Evolutionary conservation across 805 yeast species (phyloP).

Genomic region (Kodamaea sagamina): DNA sequence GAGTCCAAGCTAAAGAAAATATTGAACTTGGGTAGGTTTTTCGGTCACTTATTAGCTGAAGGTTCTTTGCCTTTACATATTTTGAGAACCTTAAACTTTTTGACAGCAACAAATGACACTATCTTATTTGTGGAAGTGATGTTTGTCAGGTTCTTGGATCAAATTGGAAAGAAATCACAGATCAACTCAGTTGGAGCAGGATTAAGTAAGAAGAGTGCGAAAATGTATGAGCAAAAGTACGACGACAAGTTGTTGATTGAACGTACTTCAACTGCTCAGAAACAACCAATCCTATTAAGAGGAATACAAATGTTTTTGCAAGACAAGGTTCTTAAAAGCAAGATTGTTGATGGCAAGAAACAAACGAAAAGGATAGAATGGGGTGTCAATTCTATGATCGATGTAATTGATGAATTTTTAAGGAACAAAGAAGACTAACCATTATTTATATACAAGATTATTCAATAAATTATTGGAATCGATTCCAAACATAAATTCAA

Average conservation of each 20-base stretch:
- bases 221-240: conserved; percentile 38
- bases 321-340: conserved; percentile 46
- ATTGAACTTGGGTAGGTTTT: conserved; percentile 77
- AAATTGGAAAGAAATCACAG: conserved; percentile 64
- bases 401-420: conserved; percentile 50
- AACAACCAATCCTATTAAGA: conserved; percentile 56
- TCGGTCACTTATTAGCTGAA: conserved; percentile 73
- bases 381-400: conserved; percentile 61
- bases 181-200: conserved; percentile 48
- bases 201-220: conserved; percentile 26
- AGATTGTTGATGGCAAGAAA: conserved; percentile 52
- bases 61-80: conserved; percentile 73
- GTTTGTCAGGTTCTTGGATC: conserved; percentile 65
- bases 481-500: no score
- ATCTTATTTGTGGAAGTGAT: conserved; percentile 72
- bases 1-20: conserved; percentile 58
- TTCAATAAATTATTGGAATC: no score
- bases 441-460: conserved; percentile 5
- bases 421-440: conserved; percentile 13
- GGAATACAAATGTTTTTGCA: conserved; percentile 67
- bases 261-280: conserved; percentile 54
- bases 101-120: conserved; percentile 65
- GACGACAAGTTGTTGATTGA: conserved; percentile 54
- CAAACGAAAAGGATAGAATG: conserved; percentile 62
- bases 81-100: conserved; percentile 70